A percentile compares a stretch with the other conserved stretches of the same genome.
These are phyloP conservation scores for Gonium pectorale DNA, from an alignment of 139 green algal species.

Conservation along the genomic window DNA sequence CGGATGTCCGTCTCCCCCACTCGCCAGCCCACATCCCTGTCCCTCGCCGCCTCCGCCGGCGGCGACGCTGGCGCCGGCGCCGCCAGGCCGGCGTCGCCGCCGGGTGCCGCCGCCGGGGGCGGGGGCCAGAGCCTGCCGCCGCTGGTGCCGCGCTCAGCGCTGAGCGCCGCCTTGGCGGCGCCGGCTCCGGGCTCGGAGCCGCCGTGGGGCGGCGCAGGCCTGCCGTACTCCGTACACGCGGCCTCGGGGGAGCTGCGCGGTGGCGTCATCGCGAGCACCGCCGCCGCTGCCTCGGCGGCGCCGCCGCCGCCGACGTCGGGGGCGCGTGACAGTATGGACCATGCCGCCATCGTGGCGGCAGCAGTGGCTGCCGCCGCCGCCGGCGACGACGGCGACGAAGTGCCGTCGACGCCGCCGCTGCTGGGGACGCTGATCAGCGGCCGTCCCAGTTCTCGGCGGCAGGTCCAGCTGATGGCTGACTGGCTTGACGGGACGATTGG, in stretches of 20 bases:
- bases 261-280: constrained; percentile 4
- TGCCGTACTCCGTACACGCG: constrained; percentile 7
- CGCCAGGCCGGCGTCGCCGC: neutral
- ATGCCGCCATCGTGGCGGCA: no score
- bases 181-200: neutral
- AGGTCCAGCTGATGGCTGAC: constrained; percentile 53
- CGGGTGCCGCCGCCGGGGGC: neutral
- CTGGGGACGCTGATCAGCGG: constrained; percentile 20
- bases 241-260: constrained; percentile 4
- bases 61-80: neutral
- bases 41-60: neutral
- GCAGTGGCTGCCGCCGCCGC: neutral
- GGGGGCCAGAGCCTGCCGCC: neutral
- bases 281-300: neutral
- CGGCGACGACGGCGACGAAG: neutral
- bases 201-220: constrained; percentile 32
- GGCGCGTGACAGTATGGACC: constrained; percentile 6
- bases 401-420: neutral
- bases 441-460: neutral
- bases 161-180: constrained; percentile 1
- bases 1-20: neutral
- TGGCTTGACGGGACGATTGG: constrained; percentile 50
- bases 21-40: neutral
- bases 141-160: constrained; percentile 6
- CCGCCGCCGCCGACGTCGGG: neutral